Base-by-base conservation (phyloP, 495 filamentous ascomycete genomes). In the Cladorrhinum samala region DNA sequence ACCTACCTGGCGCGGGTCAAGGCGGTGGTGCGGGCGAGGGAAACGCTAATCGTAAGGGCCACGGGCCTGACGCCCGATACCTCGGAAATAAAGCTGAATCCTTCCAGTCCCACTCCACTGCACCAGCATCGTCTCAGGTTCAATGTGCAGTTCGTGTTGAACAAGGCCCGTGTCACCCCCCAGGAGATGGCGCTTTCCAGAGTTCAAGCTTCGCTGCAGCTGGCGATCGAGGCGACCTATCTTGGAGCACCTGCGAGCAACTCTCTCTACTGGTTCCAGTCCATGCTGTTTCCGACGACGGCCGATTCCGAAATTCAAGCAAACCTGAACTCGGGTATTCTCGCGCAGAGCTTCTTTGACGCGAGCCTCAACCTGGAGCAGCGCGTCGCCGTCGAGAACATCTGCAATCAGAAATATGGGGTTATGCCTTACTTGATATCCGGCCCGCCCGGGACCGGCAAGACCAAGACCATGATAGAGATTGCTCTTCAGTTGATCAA, bases 391-490 rank as follows among this genome's bases (percentile, higher is more conserved):
- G 64, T 80, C 40, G 68, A 77, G 30, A 69, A 69, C 25, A 65
- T 78, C 9, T 63, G 70, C 41, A 52, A 56, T 14, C 68, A 70
- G 42, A 65, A 72, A 45, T 79, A 77, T 65, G 76, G 77, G 33
- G 64, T 60, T 4, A 52, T 80, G 38, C 77, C 77, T 14, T 81
- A 72, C 52, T 65, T 81, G 50, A 76, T 81, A 24, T 77, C 73
- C 3, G 77, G 77, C 1, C 77, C 77, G 21, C 76, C 77, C 14
- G 77, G 77, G 18, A 80, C 77, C 4, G 77, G 77, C 24, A 81
- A 80, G 54, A 80, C 77, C 38, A 80, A 78, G 62, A 80, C 76
- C 16, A 60, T 80, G 18, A 77, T 80, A 41, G 77, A 80, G 63
- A 63, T 64, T 13, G 69, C 72, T 1, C 47, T 77, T 14, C 68